These are phyloP conservation scores for Kwoniella dendrophila DNA, from an alignment of 768 basidiomycete genomes.

Conservation along the genomic window DNA sequence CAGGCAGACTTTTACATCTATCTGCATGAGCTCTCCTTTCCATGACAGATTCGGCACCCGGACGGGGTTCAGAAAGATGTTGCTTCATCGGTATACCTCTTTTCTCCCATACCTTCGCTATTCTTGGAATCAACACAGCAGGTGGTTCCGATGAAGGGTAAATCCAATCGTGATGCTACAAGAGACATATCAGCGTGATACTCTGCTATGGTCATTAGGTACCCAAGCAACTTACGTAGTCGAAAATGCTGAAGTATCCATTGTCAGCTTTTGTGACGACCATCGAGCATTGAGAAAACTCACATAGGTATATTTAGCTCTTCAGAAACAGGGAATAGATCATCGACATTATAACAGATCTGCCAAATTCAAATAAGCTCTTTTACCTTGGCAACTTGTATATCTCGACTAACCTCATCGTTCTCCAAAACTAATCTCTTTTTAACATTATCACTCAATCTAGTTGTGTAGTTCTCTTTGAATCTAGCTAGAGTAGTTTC, in stretches of 20 bases:
- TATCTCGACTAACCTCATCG: slow-evolving; percentile 68
- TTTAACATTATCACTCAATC: slow-evolving; percentile 68
- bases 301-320: slow-evolving; percentile 73
- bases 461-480: slow-evolving; percentile 66
- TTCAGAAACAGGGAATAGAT: slow-evolving; percentile 81
- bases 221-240: slow-evolving; percentile 39
- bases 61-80: slow-evolving; percentile 86
- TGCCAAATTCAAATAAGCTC: slow-evolving; percentile 33
- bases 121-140: slow-evolving; percentile 67
- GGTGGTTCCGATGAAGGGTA: slow-evolving; percentile 61
- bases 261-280: not conserved
- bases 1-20: slow-evolving; percentile 70
- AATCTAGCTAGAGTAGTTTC: slow-evolving; percentile 69
- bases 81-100: slow-evolving; percentile 87
- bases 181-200: slow-evolving; percentile 63
- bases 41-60: slow-evolving; percentile 79
- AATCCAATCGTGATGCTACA: slow-evolving; percentile 75
- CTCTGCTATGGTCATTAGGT: not conserved
- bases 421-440: slow-evolving; percentile 86
- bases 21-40: slow-evolving; percentile 85
- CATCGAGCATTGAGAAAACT: slow-evolving; percentile 51
- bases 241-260: slow-evolving; percentile 42
- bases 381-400: not conserved
- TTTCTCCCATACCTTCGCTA: slow-evolving; percentile 71
- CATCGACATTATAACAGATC: slow-evolving; percentile 87